Evolutionary conservation across 2,329 filamentous ascomycete genomes (phyloP).

Genomic region (Epicoccum sorghinum): DNA sequence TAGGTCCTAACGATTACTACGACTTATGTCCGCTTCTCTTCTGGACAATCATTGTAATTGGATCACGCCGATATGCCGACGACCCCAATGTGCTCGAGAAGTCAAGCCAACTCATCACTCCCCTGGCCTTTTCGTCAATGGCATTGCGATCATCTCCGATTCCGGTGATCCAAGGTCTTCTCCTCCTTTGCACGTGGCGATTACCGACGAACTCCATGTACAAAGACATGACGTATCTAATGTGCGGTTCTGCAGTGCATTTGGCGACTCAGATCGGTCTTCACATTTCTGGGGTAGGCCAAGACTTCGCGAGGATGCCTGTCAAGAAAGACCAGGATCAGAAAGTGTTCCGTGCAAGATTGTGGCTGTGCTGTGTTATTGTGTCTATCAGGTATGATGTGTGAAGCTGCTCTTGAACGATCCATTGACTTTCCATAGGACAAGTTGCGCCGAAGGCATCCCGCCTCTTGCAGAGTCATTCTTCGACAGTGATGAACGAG

Average conservation of each 20-base stretch:
- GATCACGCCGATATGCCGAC: conserved; percentile 46
- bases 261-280: conserved; percentile 51
- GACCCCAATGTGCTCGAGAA: conserved; percentile 45
- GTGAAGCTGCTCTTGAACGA: neutral
- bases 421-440: conserved; percentile 28
- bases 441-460: conserved; percentile 43
- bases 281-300: conserved; percentile 47
- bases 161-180: conserved; percentile 48
- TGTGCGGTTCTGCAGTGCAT: conserved; percentile 50
- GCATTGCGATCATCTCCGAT: conserved; percentile 45
- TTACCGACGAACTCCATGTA: conserved; percentile 51
- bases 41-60: conserved; percentile 50
- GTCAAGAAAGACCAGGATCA: conserved; percentile 45
- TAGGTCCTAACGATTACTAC: conserved; percentile 43
- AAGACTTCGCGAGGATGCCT: conserved; percentile 49
- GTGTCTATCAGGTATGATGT: conserved; percentile 42
- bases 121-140: conserved; percentile 47
- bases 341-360: conserved; percentile 42
- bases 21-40: conserved; percentile 47
- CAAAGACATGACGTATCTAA: conserved; percentile 49
- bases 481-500: conserved; percentile 41
- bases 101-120: conserved; percentile 43
- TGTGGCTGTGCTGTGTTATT: conserved; percentile 49
- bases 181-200: conserved; percentile 51
- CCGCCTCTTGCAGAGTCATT: conserved; percentile 44